A percentile compares a stretch with the other conserved stretches of the same genome.
Conservation (phyloP, 2,329 filamentous ascomycete species). For the Trichoderma polysporum region DNA sequence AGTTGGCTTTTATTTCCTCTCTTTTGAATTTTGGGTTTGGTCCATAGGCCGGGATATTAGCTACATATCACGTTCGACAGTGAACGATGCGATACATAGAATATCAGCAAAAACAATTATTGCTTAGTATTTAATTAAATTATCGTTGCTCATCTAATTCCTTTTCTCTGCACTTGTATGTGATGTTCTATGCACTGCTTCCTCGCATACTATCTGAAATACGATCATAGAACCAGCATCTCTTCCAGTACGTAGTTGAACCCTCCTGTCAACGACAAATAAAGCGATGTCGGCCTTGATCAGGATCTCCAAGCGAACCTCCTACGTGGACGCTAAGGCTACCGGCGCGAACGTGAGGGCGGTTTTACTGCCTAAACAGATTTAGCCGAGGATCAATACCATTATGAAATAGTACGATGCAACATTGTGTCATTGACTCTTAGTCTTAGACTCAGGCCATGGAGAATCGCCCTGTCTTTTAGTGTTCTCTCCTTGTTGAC, state of each 20-base stretch:
- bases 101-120: background rate
- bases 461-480: background rate
- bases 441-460: too few relatives aligned
- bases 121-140: conserved; percentile 5
- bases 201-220: background rate
- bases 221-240: background rate
- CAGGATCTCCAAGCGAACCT: background rate
- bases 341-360: background rate
- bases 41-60: background rate
- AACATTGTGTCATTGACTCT: conserved; percentile 1
- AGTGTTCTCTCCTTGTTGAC: background rate
- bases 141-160: background rate
- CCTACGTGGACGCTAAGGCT: background rate
- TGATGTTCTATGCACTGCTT: background rate
- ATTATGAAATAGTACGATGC: background rate
- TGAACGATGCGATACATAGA: background rate
- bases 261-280: background rate
- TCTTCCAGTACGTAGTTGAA: background rate
- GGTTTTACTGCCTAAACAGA: conserved; percentile 3
- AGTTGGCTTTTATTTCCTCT: background rate
- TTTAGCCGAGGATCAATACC: background rate
- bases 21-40: background rate
- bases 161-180: too few relatives aligned
- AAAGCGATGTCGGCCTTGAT: background rate
- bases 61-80: background rate